These are phyloP conservation scores for Akanthomyces muscarius DNA, from an alignment of 2,329 filamentous ascomycete species.

Conservation along the genomic window DNA sequence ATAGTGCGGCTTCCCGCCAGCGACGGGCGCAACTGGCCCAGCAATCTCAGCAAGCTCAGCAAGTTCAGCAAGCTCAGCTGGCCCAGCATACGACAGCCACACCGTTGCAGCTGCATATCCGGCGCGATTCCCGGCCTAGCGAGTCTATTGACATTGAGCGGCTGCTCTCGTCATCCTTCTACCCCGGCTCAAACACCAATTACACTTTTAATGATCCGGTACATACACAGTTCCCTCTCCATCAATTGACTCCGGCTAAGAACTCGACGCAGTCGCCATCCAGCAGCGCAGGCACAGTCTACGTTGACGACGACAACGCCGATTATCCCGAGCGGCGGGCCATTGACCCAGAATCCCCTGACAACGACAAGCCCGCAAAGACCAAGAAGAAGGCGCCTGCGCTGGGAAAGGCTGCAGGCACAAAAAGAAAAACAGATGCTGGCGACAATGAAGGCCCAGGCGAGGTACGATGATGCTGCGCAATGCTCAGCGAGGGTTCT, in stretches of 20 bases:
- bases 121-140: not conserved
- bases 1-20: not conserved
- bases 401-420: not conserved
- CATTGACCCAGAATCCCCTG: not conserved
- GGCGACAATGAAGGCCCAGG: not conserved
- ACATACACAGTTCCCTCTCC: not conserved
- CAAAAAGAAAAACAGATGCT: slow-evolving; percentile 4
- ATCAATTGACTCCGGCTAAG: not conserved
- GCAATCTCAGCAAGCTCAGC: not conserved
- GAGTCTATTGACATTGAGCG: slow-evolving; percentile 8
- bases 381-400: not conserved
- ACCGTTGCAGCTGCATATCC: not conserved
- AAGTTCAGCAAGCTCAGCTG: not conserved
- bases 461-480: not conserved
- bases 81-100: not conserved
- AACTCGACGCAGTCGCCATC: not conserved
- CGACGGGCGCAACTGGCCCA: not conserved
- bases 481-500: too few relatives aligned
- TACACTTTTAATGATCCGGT: not conserved
- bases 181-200: slow-evolving; percentile 3
- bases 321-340: not conserved
- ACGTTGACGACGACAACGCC: not conserved
- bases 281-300: not conserved
- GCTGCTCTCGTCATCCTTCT: slow-evolving; percentile 9
- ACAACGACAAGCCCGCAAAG: not conserved